Conservation (phyloP, 805 yeast species). For the Zygoascus bituminiphila region DNA sequence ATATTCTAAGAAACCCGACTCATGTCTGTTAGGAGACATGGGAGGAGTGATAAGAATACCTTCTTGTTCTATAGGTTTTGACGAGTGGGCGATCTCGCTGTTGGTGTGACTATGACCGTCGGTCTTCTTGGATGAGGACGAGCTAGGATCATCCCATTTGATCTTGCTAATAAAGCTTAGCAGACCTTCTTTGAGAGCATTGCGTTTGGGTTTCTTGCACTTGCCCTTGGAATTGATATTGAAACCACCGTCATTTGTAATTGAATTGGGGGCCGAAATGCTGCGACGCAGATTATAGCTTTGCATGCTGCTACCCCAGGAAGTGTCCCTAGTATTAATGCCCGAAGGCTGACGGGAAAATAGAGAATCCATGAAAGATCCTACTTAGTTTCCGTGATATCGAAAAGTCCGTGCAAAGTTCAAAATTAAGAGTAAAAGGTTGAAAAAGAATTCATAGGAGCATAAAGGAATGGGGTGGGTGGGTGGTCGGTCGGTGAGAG, state of each 20-base stretch:
- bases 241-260: not conserved
- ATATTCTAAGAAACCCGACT: conserved; percentile 1
- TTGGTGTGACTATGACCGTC: not conserved
- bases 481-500: too few species aligned
- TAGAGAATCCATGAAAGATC: not conserved
- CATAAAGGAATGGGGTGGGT: not conserved
- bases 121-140: not conserved
- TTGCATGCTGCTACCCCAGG: not conserved
- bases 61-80: not conserved
- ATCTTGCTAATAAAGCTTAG: not conserved
- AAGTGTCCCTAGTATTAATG: not conserved
- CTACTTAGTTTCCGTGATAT: too few species aligned
- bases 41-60: not conserved
- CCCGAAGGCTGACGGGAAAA: not conserved
- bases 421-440: too few species aligned
- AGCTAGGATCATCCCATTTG: not conserved
- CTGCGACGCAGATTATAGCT: not conserved
- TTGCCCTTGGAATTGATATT: not conserved
- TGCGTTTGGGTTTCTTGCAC: not conserved
- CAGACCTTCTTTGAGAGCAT: not conserved
- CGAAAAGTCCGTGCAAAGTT: too few species aligned
- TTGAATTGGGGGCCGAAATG: not conserved
- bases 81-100: not conserved
- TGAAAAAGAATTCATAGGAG: too few species aligned
- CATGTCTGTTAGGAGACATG: not conserved